Conservation (phyloP, 371 early-diverging fungal genomes). For the Rhizopus stolonifer region DNA sequence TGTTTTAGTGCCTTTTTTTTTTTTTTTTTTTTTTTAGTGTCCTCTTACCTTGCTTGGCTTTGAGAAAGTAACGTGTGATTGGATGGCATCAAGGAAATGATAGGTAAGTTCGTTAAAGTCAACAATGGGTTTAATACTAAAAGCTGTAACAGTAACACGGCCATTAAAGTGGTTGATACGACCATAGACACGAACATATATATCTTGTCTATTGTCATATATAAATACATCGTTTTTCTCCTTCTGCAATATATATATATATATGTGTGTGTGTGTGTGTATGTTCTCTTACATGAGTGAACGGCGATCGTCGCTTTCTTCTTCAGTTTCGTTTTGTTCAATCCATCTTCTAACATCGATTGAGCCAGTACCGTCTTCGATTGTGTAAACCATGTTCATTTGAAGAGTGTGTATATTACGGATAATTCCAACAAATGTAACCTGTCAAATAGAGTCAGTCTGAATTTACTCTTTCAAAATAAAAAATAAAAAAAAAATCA, state of each 20-base stretch:
- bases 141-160: slow-evolving; percentile 51
- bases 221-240: not conserved
- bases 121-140: slow-evolving; percentile 58
- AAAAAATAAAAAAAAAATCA: too few species aligned
- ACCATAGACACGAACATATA: slow-evolving; percentile 71
- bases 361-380: slow-evolving; percentile 80
- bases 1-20: not conserved
- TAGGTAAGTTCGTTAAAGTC: slow-evolving; percentile 76
- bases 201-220: slow-evolving; percentile 33
- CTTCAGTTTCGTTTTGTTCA: slow-evolving; percentile 39
- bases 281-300: slow-evolving; percentile 16
- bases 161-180: slow-evolving; percentile 60
- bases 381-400: slow-evolving; percentile 57
- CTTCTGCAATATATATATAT: too few species aligned
- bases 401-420: slow-evolving; percentile 50
- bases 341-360: slow-evolving; percentile 71
- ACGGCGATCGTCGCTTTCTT: slow-evolving; percentile 28
- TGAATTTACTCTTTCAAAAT: too few species aligned
- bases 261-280: too few species aligned
- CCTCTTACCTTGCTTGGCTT: slow-evolving; percentile 25
- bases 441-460: too few species aligned
- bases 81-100: slow-evolving; percentile 67
- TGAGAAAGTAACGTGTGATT: slow-evolving; percentile 58
- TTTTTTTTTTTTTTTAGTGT: not conserved
- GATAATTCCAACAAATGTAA: slow-evolving; percentile 67